Conservation (phyloP, 129 eudicot genomes). For the Pulicaria dysenterica region DNA sequence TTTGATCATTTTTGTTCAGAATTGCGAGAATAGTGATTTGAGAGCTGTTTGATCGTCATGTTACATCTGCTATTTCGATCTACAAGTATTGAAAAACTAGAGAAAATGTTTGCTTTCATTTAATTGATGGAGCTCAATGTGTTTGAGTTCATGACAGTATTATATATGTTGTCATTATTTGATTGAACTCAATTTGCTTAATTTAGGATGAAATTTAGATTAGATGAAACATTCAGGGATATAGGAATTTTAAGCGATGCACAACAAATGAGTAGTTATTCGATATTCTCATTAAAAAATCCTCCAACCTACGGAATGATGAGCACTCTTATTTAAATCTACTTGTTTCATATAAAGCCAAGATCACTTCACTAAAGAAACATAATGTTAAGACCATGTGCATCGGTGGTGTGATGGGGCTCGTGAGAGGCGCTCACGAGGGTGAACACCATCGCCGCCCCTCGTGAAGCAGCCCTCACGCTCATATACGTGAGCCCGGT, state of each 20-base stretch:
- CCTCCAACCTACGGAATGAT: too few species aligned
- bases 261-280: not conserved
- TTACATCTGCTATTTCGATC: not conserved
- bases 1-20: not conserved
- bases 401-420: too few species aligned
- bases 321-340: too few species aligned
- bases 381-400: too few species aligned
- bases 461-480: too few species aligned
- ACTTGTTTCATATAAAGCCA: too few species aligned
- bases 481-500: too few species aligned
- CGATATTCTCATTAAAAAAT: too few species aligned
- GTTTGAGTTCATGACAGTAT: not conserved
- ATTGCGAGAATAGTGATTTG: not conserved
- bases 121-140: not conserved
- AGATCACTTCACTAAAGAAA: too few species aligned
- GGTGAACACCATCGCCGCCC: too few species aligned
- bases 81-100: not conserved
- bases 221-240: not conserved
- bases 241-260: not conserved
- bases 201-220: not conserved
- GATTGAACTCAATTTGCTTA: not conserved
- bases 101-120: not conserved
- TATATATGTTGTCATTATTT: not conserved
- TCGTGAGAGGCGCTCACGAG: too few species aligned
- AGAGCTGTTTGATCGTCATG: not conserved